Evolutionary conservation across 306 rosid species (phyloP).

Genomic region (Coriaria nepalensis): DNA sequence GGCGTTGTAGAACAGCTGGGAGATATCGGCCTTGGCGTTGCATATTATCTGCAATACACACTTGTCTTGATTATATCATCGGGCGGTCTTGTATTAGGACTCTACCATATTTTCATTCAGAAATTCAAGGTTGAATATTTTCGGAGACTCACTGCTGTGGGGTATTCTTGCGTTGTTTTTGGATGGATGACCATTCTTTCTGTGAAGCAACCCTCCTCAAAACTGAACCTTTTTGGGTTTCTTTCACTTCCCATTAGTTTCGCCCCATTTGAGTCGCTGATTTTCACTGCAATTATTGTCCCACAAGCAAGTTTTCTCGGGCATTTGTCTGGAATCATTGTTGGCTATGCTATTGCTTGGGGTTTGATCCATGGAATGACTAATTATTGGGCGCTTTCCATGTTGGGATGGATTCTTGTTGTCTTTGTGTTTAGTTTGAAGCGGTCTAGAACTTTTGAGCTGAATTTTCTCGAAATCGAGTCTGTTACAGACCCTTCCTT

Average conservation of each 20-base stretch:
- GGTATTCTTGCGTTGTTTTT: slow-evolving; percentile 97
- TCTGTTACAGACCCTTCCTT: slow-evolving; percentile 68
- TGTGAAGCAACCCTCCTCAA: slow-evolving; percentile 83
- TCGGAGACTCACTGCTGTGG: slow-evolving; percentile 82
- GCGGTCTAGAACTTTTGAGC: slow-evolving; percentile 56
- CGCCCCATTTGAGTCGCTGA: slow-evolving; percentile 88
- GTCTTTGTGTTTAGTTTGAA: slow-evolving; percentile 64
- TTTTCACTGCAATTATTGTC: slow-evolving; percentile 86
- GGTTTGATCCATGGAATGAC: slow-evolving; percentile 92
- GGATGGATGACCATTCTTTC: slow-evolving; percentile 99
- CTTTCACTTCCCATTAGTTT: slow-evolving; percentile 95
- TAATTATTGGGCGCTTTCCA: slow-evolving; percentile 74
- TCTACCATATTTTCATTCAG: slow-evolving; percentile 71
- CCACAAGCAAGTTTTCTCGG: slow-evolving; percentile 97
- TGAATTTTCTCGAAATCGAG: slow-evolving; percentile 80
- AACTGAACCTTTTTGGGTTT: slow-evolving; percentile 81
- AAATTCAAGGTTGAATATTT: slow-evolving; percentile 80
- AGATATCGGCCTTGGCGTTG: slow-evolving; percentile 62
- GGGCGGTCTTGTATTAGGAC: slow-evolving; percentile 60
- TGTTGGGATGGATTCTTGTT: slow-evolving; percentile 67
- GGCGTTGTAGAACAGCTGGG: slow-evolving; percentile 70
- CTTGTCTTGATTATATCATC: slow-evolving; percentile 71
- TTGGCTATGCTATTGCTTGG: slow-evolving; percentile 96
- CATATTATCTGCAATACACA: slow-evolving; percentile 85
- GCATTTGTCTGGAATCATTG: slow-evolving; percentile 82